Percentiles rank a stretch among this genome's conserved stretches.
Evolutionary conservation across 352 stramenopile genomes (phyloP).

Genomic region (Lagenidium giganteum): DNA sequence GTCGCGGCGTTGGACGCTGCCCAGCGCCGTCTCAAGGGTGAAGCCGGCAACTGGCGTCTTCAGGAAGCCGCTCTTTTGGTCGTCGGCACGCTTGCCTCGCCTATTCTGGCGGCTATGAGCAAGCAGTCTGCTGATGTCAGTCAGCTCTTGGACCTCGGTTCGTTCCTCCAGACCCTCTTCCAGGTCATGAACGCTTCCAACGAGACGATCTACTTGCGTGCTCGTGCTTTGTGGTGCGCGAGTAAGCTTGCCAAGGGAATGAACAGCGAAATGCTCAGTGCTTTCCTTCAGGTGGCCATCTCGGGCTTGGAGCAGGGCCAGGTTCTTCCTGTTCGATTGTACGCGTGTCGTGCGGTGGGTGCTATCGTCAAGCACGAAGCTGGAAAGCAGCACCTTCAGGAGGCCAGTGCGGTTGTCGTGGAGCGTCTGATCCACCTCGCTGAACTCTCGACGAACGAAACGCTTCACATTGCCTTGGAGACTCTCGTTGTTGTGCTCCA

Average conservation of each 20-base stretch:
- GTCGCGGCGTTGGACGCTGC: conserved; percentile 44
- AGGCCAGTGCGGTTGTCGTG: conserved; percentile 42
- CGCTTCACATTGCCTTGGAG: conserved; percentile 72
- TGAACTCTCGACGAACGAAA: conserved; percentile 56
- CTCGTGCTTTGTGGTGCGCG: conserved; percentile 75
- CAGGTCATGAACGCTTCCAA: conserved; percentile 62
- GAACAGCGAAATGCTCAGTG: conserved; percentile 62
- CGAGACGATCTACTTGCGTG: conserved; percentile 72
- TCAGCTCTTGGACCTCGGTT: conserved; percentile 44
- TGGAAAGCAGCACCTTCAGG: conserved; percentile 49
- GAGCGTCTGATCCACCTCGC: conserved; percentile 55
- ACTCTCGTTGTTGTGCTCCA: conserved; percentile 72
- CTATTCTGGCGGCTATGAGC: conserved; percentile 48
- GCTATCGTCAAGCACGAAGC: conserved; percentile 58
- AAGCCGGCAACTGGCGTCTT: conserved; percentile 51
- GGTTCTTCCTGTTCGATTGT: conserved; percentile 71
- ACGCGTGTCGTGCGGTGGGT: conserved; percentile 71
- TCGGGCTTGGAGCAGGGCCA: conserved; percentile 66
- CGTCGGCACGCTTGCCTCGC: conserved; percentile 52
- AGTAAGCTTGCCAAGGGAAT: conserved; percentile 68
- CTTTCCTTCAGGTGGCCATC: conserved; percentile 68
- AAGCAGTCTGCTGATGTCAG: conserved; percentile 43
- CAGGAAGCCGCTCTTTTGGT: conserved; percentile 75
- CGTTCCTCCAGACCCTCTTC: conserved; percentile 74
- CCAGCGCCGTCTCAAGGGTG: conserved; percentile 54